phyloP scores from a whole-genome alignment of 2,329 filamentous ascomycete species.

The Drechslerella dactyloides region DNA sequence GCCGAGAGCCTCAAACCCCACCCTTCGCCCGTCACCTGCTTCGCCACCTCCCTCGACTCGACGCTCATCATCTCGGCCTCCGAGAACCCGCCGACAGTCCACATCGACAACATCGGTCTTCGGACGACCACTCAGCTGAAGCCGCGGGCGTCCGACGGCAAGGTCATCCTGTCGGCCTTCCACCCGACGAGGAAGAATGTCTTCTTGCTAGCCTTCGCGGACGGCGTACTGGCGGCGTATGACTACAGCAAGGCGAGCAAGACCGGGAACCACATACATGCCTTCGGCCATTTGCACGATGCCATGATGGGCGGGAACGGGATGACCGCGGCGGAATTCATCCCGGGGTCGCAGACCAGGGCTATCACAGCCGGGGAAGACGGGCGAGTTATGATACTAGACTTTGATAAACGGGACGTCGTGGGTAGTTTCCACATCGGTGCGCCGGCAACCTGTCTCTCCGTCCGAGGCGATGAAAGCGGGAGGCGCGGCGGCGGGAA shows the following conservation, averaged over 20 bases:
- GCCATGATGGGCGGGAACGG: slow-evolving; percentile 53
- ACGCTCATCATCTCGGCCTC: slow-evolving; percentile 54
- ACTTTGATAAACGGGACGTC: slow-evolving; percentile 54
- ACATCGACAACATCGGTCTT: slow-evolving; percentile 54
- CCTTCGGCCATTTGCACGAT: slow-evolving; percentile 54
- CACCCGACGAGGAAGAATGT: slow-evolving; percentile 54
- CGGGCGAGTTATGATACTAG: slow-evolving; percentile 53
- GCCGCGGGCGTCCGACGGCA: slow-evolving; percentile 52
- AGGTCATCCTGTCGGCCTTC: slow-evolving; percentile 53
- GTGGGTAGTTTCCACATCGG: slow-evolving; percentile 54
- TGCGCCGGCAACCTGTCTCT: slow-evolving; percentile 53
- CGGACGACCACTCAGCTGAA: slow-evolving; percentile 53
- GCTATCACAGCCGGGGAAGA: slow-evolving; percentile 55
- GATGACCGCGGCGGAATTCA: slow-evolving; percentile 54
- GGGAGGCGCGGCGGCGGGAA: slow-evolving; percentile 48
- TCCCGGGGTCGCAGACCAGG: slow-evolving; percentile 53
- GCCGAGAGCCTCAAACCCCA: slow-evolving; percentile 53
- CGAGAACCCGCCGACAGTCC: slow-evolving; percentile 52
- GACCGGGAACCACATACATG: slow-evolving; percentile 53
- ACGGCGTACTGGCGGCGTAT: slow-evolving; percentile 55
- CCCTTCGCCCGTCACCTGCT: slow-evolving; percentile 53
- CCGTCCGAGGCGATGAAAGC: slow-evolving; percentile 50
- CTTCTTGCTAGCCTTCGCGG: slow-evolving; percentile 54
- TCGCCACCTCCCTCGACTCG: slow-evolving; percentile 54
- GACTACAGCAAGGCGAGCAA: slow-evolving; percentile 53